These are phyloP conservation scores for Pseudoturritis turrita DNA, from an alignment of 345 rosid species.

Conservation along the genomic window DNA sequence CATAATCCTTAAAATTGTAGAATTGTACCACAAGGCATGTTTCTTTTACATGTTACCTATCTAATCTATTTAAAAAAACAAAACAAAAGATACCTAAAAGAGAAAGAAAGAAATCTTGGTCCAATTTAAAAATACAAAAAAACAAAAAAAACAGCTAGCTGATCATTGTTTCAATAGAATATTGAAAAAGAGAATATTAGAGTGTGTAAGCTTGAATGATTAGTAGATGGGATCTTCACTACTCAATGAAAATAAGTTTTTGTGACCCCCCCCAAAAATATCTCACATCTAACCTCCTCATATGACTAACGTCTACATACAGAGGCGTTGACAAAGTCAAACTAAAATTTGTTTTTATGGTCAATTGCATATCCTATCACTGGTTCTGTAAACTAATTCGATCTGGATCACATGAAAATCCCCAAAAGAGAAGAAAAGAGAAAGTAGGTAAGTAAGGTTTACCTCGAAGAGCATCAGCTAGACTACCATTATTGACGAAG, in stretches of 20 bases:
- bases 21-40: neutral
- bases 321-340: slow-evolving; percentile 25
- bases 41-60: neutral
- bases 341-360: neutral
- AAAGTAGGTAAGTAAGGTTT: neutral
- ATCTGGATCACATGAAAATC: neutral
- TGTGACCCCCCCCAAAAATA: slow-evolving; percentile 19
- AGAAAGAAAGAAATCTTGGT: neutral
- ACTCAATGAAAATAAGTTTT: neutral
- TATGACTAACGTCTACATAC: slow-evolving; percentile 14
- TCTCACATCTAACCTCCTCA: slow-evolving; percentile 17
- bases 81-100: slow-evolving; percentile 9
- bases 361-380: neutral
- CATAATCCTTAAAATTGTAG: neutral
- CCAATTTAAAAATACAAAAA: neutral
- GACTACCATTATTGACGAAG: slow-evolving; percentile 83
- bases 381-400: neutral
- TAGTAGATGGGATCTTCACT: neutral
- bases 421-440: neutral
- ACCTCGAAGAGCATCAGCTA: slow-evolving; percentile 86
- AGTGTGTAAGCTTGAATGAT: neutral
- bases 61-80: neutral
- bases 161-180: neutral
- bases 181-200: neutral
- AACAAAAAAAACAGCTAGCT: neutral